These are phyloP conservation scores for Linnemannia zychae DNA, from an alignment of 192 early-diverging fungal genomes.

Conservation along the genomic window DNA sequence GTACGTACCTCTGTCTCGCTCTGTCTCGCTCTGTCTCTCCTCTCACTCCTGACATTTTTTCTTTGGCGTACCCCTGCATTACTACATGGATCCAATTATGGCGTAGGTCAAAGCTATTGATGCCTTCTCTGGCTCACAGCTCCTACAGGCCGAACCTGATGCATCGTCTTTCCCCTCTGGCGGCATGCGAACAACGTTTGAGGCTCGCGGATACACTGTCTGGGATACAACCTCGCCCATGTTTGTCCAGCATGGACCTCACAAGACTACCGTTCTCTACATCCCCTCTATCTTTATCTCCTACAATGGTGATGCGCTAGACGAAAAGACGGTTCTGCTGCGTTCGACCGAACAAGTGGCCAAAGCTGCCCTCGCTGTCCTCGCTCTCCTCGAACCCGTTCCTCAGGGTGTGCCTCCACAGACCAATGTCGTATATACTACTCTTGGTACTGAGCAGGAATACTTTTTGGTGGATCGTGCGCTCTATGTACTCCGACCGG, in stretches of 20 bases:
- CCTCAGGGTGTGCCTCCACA: slow-evolving; percentile 60
- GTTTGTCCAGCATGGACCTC: slow-evolving; percentile 92
- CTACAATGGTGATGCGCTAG: slow-evolving; percentile 98
- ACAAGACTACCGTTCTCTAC: slow-evolving; percentile 92
- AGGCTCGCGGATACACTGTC: slow-evolving; percentile 98
- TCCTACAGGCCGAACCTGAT: slow-evolving; percentile 98
- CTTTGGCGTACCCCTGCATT: background rate
- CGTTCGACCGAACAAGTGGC: slow-evolving; percentile 90
- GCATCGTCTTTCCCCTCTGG: slow-evolving; percentile 99
- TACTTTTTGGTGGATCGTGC: slow-evolving; percentile 97
- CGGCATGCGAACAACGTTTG: slow-evolving; percentile 97
- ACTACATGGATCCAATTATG: background rate
- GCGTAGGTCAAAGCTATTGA: slow-evolving; percentile 79
- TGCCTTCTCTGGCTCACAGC: slow-evolving; percentile 95
- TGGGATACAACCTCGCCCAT: slow-evolving; percentile 97
- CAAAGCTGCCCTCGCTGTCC: slow-evolving; percentile 81
- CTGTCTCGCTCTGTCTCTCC: too few relatives aligned
- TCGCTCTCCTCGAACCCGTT: slow-evolving; percentile 78
- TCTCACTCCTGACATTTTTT: background rate
- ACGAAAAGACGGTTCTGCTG: slow-evolving; percentile 97
- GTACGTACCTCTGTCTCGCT: too few relatives aligned
- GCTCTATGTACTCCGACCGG: slow-evolving; percentile 92
- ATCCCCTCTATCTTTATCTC: slow-evolving; percentile 98
- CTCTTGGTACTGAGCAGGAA: slow-evolving; percentile 97
- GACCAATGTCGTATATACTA: slow-evolving; percentile 87